Evolutionary conservation across 257 asterid genomes (phyloP), one percentile per base, ranked within the genome.

Genomic region (Perilla frutescens): DNA sequence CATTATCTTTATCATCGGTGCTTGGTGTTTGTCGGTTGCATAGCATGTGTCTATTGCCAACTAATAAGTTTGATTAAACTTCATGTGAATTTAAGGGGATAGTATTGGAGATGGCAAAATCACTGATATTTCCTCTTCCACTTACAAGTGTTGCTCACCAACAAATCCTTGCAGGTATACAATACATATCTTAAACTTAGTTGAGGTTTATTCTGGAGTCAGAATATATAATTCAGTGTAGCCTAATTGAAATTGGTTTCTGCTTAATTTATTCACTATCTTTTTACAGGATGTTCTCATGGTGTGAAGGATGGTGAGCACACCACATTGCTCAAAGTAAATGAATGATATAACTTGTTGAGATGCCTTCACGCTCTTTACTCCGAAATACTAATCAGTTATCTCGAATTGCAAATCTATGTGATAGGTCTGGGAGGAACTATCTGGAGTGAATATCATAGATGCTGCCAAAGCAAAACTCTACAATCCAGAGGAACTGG

Each of bases 101-200:
- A 61, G 90, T 84, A 57, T 73, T 91, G 84, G 97, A 87, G 80
- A 78, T 73, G 87, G 91, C 95, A 71, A 91, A 88, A 82, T 84
- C 91, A 15, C 81, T 83, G 34, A 77, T 80, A 43, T 94, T 94
- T 77, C 96, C 92, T 39, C 78, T 91, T 70, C 99, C 93, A 73
- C 97, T 94, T 82, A 66, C 88, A 62, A 75, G 97, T 1, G 87
- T 90, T 81, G 86, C 99, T 75, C 82, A 91, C 88, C 99, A 94
- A 85, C 99, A 88, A 84, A 89, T 94, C 62, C 86, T 94, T 78
- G 93, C 99, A 86, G 99, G 99, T 88, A 82, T 41, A 48, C 14
- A 58, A 48, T 41, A 54, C 63, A 74, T 66, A 63, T 47, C 53
- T 71, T 58, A 31, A 15, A 74, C 1, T 53, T 56, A 36, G 14